Percentiles rank a stretch among this genome's conserved stretches.
phyloP scores from a whole-genome alignment of 2,329 filamentous ascomycete species.

The Arthroderma sp. region DNA sequence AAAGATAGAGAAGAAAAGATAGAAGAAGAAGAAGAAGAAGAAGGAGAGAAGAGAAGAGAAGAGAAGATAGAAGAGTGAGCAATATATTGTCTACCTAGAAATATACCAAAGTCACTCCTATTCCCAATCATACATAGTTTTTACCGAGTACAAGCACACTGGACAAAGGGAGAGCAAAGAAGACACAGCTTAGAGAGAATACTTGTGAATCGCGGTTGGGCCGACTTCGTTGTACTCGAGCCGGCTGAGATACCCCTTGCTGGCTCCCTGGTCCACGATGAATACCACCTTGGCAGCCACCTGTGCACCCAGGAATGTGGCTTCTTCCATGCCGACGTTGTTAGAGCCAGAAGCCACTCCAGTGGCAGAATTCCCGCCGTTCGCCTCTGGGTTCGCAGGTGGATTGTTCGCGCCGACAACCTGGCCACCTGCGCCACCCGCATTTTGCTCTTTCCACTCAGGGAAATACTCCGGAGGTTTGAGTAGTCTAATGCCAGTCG shows the following conservation, averaged over 20 bases:
- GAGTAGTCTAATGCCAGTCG: constrained; percentile 69
- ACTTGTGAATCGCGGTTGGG: constrained; percentile 52
- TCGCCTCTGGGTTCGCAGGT: constrained; percentile 8
- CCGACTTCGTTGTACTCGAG: constrained; percentile 57
- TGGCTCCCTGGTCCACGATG: constrained; percentile 53
- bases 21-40: neutral
- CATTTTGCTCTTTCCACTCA: constrained; percentile 69
- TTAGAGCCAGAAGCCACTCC: constrained; percentile 15
- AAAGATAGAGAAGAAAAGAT: neutral
- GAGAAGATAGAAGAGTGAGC: neutral
- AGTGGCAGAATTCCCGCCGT: constrained; percentile 33
- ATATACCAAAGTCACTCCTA: neutral
- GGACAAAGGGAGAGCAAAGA: neutral
- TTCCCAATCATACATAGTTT: neutral
- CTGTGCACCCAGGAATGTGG: constrained; percentile 75
- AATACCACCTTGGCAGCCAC: constrained; percentile 69
- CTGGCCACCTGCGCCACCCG: constrained; percentile 15
- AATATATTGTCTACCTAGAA: neutral
- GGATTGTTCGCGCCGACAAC: constrained; percentile 2
- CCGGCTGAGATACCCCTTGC: constrained; percentile 57
- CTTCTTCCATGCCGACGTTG: constrained; percentile 58
- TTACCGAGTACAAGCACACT: neutral
- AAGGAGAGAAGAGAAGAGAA: neutral
- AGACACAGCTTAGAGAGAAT: constrained; percentile 24
- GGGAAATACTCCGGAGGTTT: constrained; percentile 72